Base-by-base conservation (phyloP, 2,329 filamentous ascomycete genomes). In the Keithomyces neogunnii region DNA sequence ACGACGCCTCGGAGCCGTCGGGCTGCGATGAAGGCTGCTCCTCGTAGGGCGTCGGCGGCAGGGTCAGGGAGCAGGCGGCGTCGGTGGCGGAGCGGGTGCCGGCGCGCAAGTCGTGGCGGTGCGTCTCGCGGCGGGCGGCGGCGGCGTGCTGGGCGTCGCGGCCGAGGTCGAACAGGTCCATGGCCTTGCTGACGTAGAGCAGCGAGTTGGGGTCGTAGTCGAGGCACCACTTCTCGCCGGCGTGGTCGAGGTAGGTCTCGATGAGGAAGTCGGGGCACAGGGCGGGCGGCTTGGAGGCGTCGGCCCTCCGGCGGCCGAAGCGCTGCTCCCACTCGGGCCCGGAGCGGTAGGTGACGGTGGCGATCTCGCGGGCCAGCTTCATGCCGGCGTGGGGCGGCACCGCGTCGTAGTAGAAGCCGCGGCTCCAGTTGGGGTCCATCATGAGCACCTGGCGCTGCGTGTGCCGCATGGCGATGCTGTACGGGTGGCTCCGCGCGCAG, bases 381-480 rank as follows among this genome's bases (percentile, higher is more conserved):
- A 99, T 97, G 47, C 93, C 93, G 0, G 88, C 85, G 63, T 99
- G 93, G 1, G 93, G 93, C 2, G 93, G 93, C 5, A 99, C 83
- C 42, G 76, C 73, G 62, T 85, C 86, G 65, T 96, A 95, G 74
- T 97, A 97, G 72, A 92, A 95, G 2, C 93, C 93, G 36, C 93
- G 83, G 59, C 89, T 88, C 93, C 93, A 99, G 63, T 95, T 90
- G 2, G 91, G 90, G 62, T 99, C 93, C 86, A 96, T 96, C 91
- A 99, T 97, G 46, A 99, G 79, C 1, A 96, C 93, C 72, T 97
- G 93, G 31, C 93, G 84, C 70, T 99, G 93, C 0, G 92, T 96
- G 70, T 99, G 93, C 50, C 93, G 84, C 92, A 99, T 96, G 35
- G 93, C 93, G 66, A 99, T 96, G 68, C 91, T 95, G 73, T 99